Evolutionary conservation across 2,329 filamentous ascomycete genomes (phyloP).

Genomic region (Cladosporium cucumerinum): DNA sequence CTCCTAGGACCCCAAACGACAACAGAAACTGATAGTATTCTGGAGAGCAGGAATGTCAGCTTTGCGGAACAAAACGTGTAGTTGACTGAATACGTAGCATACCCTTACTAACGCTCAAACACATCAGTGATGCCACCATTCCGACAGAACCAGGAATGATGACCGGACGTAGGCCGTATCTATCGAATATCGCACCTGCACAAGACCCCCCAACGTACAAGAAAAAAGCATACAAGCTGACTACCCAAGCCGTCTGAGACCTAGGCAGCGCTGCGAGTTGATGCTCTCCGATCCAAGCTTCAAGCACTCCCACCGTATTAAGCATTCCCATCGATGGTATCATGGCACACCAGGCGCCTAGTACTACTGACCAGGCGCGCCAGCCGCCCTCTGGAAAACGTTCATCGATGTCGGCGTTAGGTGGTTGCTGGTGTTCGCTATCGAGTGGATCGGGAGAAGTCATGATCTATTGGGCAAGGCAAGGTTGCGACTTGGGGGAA

Average conservation of each 20-base stretch:
- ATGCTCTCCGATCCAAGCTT: constrained; percentile 3
- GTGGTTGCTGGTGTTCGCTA: not conserved
- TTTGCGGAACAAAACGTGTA: not conserved
- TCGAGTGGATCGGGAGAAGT: not conserved
- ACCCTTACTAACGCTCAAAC: constrained; percentile 2
- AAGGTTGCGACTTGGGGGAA: not conserved
- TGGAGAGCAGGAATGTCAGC: not conserved
- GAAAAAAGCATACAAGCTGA: constrained; percentile 4
- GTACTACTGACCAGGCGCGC: constrained; percentile 6
- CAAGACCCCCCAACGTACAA: constrained; percentile 1
- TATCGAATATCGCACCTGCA: constrained; percentile 3
- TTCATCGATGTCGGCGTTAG: not conserved
- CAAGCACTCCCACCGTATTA: not conserved
- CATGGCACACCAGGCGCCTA: constrained; percentile 14
- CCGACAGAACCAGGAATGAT: constrained; percentile 4
- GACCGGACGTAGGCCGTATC: constrained; percentile 4
- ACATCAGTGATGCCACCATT: constrained; percentile 2
- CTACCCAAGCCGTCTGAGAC: not conserved
- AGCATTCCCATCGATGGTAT: constrained; percentile 10
- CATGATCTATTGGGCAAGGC: not conserved
- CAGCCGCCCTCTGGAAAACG: constrained; percentile 4
- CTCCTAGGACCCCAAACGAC: constrained; percentile 69
- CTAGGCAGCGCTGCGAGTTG: not conserved
- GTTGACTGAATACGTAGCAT: not conserved
- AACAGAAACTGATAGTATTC: constrained; percentile 41